Evolutionary conservation across 768 basidiomycete genomes (phyloP), one percentile per base, ranked within the genome.

Genomic region (Calocybe cyanea): DNA sequence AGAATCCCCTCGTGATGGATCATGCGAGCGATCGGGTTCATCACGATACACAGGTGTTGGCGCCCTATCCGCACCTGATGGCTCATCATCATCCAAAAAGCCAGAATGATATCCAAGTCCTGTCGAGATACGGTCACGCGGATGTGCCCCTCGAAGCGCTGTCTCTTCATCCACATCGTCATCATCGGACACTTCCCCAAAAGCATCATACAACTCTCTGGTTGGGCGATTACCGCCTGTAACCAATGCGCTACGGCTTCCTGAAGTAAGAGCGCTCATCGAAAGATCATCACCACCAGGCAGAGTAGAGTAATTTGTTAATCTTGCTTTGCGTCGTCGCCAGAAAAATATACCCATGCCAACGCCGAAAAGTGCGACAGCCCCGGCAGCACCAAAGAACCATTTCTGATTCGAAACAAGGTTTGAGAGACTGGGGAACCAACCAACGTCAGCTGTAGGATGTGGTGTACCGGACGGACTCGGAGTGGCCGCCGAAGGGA

Each of bases 141-240:
- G 64, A 57, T 67, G 65, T 21, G 58, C 63, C 21, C 68, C 65
- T 17, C 74, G 72, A 41, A 94, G 68, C 23, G 76, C 77, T 0
- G 83, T 83, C 51, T 75, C 74, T 59, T 93, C 92, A 56, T 89
- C 80, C 11, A 69, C 81, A 47, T 87, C 84, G 24, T 89, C 83
- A 36, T 90, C 87, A 49, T 91, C 92, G 23, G 85, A 87, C 20
- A 83, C 76, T 58, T 92, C 92, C 28, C 92, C 92, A 66, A 98
- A 98, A 14, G 95, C 94, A 64, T 98, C 93, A 57, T 97, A 98
- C 50, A 99, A 61, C 65, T 97, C 95, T 67, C 87, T 87, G 40
- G 92, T 87, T 15, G 67, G 66, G 40, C 83, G 74, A 30, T 75
- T 68, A 18, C 73, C 33, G 21, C 62, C 23, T 57, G 60, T 54